Percentiles rank a stretch among this genome's conserved stretches.
These are phyloP conservation scores for Collybiopsis confluens DNA, from an alignment of 768 basidiomycete genomes.

Conservation along the genomic window DNA sequence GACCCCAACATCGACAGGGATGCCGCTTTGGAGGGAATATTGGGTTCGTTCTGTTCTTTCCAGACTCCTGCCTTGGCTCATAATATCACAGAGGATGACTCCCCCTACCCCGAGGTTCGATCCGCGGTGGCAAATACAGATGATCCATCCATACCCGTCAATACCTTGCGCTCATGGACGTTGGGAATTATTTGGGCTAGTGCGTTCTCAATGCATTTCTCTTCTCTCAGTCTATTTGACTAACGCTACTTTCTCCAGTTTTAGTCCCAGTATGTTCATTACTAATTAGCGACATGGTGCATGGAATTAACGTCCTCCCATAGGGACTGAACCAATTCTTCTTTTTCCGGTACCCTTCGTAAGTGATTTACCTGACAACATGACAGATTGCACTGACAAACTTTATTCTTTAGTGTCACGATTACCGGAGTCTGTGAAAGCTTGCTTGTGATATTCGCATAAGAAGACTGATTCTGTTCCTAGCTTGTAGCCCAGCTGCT, in stretches of 20 bases:
- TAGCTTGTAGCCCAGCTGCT: slow-evolving; percentile 67
- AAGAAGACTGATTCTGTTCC: background rate
- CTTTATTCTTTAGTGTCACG: background rate
- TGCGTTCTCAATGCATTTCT: background rate
- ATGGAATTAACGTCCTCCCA: background rate
- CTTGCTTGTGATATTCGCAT: too few relatives aligned
- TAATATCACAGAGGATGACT: slow-evolving; percentile 37
- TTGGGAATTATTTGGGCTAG: slow-evolving; percentile 50
- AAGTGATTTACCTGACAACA: too few relatives aligned
- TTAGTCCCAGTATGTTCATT: slow-evolving; percentile 25
- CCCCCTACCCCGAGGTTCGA: slow-evolving; percentile 53
- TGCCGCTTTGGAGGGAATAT: slow-evolving; percentile 15
- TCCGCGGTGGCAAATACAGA: slow-evolving; percentile 55
- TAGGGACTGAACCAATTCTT: slow-evolving; percentile 51
- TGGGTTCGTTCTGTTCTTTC: slow-evolving; percentile 14
- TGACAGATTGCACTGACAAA: too few relatives aligned
- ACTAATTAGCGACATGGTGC: background rate
- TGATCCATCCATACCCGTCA: slow-evolving; percentile 41
- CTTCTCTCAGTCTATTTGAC: background rate
- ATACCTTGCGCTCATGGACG: slow-evolving; percentile 48
- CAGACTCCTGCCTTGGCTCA: background rate
- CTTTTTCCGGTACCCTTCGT: slow-evolving; percentile 40
- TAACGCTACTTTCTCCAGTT: slow-evolving; percentile 16
- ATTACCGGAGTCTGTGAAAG: slow-evolving; percentile 2
- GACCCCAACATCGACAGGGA: slow-evolving; percentile 28